These are phyloP conservation scores for Pseudonectria buxi DNA, from an alignment of 2,329 filamentous ascomycete genomes.

Conservation along the genomic window DNA sequence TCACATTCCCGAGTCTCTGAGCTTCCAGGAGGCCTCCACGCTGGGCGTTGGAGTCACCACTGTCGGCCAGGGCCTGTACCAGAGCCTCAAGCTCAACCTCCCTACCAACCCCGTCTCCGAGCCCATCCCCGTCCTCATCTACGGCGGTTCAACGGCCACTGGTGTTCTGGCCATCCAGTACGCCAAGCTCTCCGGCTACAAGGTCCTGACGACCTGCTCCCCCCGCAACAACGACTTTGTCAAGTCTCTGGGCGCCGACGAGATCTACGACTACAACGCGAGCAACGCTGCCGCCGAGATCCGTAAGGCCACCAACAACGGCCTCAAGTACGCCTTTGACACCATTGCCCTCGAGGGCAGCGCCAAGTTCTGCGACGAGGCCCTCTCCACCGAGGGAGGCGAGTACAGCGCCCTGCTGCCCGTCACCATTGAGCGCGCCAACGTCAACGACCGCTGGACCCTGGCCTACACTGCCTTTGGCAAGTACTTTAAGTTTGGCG, in stretches of 20 bases:
- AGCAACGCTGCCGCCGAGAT: conserved; percentile 15
- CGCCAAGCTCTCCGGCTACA: conserved; percentile 30
- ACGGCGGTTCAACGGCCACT: conserved; percentile 46
- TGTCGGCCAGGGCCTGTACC: conserved; percentile 40
- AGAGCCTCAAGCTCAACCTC: conserved; percentile 35
- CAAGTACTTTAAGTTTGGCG: conserved; percentile 25
- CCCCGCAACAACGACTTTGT: conserved; percentile 33
- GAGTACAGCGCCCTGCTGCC: conserved; percentile 35
- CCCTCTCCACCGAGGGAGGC: conserved; percentile 25
- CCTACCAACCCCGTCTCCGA: conserved; percentile 35
- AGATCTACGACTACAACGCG: conserved; percentile 35
- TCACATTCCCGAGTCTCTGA: conserved; percentile 33
- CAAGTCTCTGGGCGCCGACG: conserved; percentile 34
- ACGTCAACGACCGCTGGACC: conserved; percentile 30
- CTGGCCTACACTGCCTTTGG: conserved; percentile 36
- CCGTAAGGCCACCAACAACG: conserved; percentile 12
- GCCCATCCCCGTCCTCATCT: conserved; percentile 33
- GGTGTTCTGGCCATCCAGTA: conserved; percentile 42
- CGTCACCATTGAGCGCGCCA: conserved; percentile 25
- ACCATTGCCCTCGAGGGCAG: neutral
- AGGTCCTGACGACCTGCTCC: conserved; percentile 32
- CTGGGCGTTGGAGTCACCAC: conserved; percentile 39
- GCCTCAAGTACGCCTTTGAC: conserved; percentile 19
- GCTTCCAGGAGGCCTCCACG: conserved; percentile 40
- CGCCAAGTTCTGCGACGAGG: conserved; percentile 24